These are phyloP conservation scores for Tephrocybe sp. DNA, from an alignment of 768 basidiomycete species.

Conservation along the genomic window DNA sequence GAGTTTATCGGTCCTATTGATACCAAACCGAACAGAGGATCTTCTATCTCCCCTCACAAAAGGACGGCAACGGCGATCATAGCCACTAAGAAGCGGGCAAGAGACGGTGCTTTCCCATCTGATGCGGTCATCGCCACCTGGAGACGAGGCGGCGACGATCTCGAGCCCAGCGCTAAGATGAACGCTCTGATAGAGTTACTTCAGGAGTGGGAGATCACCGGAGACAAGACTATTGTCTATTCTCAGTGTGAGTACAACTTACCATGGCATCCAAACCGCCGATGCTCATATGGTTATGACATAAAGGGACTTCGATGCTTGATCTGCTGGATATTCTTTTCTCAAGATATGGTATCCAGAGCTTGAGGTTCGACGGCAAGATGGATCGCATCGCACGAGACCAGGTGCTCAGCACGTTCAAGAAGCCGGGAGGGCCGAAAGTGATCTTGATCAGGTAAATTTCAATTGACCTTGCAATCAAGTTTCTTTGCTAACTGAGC, in stretches of 20 bases:
- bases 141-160: slow-evolving; percentile 57
- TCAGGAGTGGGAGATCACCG: slow-evolving; percentile 55
- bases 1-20: slow-evolving; percentile 17
- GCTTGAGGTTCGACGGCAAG: slow-evolving; percentile 65
- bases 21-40: neutral
- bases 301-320: slow-evolving; percentile 70
- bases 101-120: slow-evolving; percentile 24
- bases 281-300: neutral
- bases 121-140: slow-evolving; percentile 51
- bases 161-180: slow-evolving; percentile 75
- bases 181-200: slow-evolving; percentile 52
- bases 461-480: neutral
- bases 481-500: neutral
- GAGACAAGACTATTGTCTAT: slow-evolving; percentile 72
- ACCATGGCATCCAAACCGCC: too few relatives aligned
- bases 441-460: slow-evolving; percentile 65
- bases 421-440: slow-evolving; percentile 52
- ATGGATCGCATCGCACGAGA: slow-evolving; percentile 60
- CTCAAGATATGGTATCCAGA: slow-evolving; percentile 56
- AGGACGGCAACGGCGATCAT: slow-evolving; percentile 24
- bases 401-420: slow-evolving; percentile 50
- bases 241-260: slow-evolving; percentile 69
- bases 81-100: slow-evolving; percentile 20
- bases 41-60: slow-evolving; percentile 19
- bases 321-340: slow-evolving; percentile 64